Evolutionary conservation across 257 asterid species (phyloP), one percentile per base, ranked within the genome.

Genomic region (Anisodus acutangulus): DNA sequence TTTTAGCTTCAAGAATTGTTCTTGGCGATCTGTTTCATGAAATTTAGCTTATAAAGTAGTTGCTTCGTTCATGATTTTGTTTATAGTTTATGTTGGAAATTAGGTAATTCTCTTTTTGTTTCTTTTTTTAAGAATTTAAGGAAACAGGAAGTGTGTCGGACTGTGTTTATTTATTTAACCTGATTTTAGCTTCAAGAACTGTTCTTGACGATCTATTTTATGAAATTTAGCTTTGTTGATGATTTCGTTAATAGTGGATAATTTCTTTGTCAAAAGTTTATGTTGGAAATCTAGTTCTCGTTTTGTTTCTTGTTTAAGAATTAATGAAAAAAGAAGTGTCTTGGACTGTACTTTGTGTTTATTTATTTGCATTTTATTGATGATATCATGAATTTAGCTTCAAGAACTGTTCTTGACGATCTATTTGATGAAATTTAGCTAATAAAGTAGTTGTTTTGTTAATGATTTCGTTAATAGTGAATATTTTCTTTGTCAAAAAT

Each of bases 1-100:
- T 16, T 71, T 71, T 71, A 43, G 39, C 57, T 71, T 71, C 31
- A 70, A n/a, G 57, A 71, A 71, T 58, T 45, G 8, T 17, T 69
- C 26, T 41, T 69, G 35, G 9, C 8, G 26, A 17, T 41, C 15
- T 69, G 15, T 69, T 41, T 41, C 78, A 41, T 16, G 78, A 41
- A 69, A 15, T 16, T 49, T 74, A 74, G 62, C 19, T 74, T 2
- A 43, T 70, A 17, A 71, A 16, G 4, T 45, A 72, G 39, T 47
- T 72, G 55, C 22, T 72, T 47, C 47, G 5, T 47, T 72, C 41
- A 72, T 72, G 39, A 22, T 76, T 76, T 74, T 11, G 41, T 8
- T 43, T 11, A 31, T 49, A 51, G 45, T 19, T 16, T 41, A 51
- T 49, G 59, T 74, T 49, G 62, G 19, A 74, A 74, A 74, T 22